A percentile compares a stretch with the other conserved stretches of the same genome.
Evolutionary conservation across 2,329 filamentous ascomycete genomes (phyloP).

Genomic region (Curvularia eragrostidis): DNA sequence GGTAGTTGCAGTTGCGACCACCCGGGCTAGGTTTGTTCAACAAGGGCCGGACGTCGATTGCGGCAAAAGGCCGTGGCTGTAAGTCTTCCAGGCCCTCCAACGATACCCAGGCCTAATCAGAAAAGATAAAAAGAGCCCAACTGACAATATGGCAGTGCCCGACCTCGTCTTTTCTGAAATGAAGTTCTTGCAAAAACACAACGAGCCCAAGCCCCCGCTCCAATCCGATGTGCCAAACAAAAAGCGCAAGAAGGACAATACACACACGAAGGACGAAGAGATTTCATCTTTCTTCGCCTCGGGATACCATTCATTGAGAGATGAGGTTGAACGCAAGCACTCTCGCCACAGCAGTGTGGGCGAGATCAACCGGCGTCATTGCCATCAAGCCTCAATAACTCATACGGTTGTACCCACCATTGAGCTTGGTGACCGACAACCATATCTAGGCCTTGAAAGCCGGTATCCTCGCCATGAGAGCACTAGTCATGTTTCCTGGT

Average conservation of each 20-base stretch:
- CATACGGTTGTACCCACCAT: slow-evolving; percentile 36
- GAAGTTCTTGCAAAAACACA: slow-evolving; percentile 55
- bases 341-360: neutral
- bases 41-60: slow-evolving; percentile 57
- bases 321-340: slow-evolving; percentile 31
- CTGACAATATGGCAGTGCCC: slow-evolving; percentile 52
- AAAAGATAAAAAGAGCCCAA: neutral
- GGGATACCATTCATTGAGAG: slow-evolving; percentile 34
- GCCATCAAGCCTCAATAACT: slow-evolving; percentile 17
- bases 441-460: slow-evolving; percentile 49
- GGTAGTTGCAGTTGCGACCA: slow-evolving; percentile 52
- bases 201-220: slow-evolving; percentile 34
- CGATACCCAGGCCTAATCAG: neutral
- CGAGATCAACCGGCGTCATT: slow-evolving; percentile 16
- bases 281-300: slow-evolving; percentile 56
- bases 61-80: slow-evolving; percentile 54
- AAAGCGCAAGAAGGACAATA: slow-evolving; percentile 43
- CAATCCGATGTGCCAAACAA: slow-evolving; percentile 34
- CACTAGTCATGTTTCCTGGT: slow-evolving; percentile 52
- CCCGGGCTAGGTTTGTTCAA: slow-evolving; percentile 55
- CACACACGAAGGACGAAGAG: slow-evolving; percentile 48
- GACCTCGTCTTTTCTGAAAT: slow-evolving; percentile 61
- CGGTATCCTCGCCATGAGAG: slow-evolving; percentile 41
- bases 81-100: slow-evolving; percentile 22
- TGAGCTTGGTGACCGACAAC: slow-evolving; percentile 44